phyloP scores from a whole-genome alignment of 2,329 filamentous ascomycete species.

The Epicoccum sorghinum region DNA sequence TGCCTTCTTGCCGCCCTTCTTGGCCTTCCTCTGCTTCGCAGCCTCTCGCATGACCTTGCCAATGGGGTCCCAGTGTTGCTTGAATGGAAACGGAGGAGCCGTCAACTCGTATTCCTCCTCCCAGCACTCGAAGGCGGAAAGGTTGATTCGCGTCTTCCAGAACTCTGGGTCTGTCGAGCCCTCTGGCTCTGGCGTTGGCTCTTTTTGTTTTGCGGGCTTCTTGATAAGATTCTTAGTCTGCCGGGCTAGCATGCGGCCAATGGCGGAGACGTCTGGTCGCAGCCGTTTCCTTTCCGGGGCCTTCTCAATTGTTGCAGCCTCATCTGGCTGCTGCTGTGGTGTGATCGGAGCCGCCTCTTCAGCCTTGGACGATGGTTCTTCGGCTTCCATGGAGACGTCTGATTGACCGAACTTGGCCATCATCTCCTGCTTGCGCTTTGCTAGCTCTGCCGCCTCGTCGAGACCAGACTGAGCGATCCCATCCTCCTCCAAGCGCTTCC shows the following conservation, averaged over 20 bases:
- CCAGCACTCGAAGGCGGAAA: slow-evolving; percentile 84
- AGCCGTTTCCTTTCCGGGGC: slow-evolving; percentile 30
- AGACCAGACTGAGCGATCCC: slow-evolving; percentile 8
- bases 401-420: slow-evolving; percentile 26
- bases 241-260: slow-evolving; percentile 39
- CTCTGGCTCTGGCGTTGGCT: slow-evolving; percentile 31
- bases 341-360: neutral
- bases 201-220: slow-evolving; percentile 27
- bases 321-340: neutral
- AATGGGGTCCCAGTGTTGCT: slow-evolving; percentile 85
- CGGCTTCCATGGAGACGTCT: neutral
- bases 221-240: slow-evolving; percentile 32
- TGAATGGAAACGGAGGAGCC: slow-evolving; percentile 86
- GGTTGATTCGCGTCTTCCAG: slow-evolving; percentile 76
- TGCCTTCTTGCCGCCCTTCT: slow-evolving; percentile 50
- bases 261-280: slow-evolving; percentile 33
- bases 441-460: slow-evolving; percentile 26
- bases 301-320: slow-evolving; percentile 10
- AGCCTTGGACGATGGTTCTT: neutral
- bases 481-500: slow-evolving; percentile 32
- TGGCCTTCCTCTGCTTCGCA: slow-evolving; percentile 63
- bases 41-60: slow-evolving; percentile 65
- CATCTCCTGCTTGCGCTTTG: slow-evolving; percentile 30
- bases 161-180: slow-evolving; percentile 59
- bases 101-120: slow-evolving; percentile 64